Evolutionary conservation across 352 stramenopile species (phyloP).

Genomic region (Globisporangium spiculum): DNA sequence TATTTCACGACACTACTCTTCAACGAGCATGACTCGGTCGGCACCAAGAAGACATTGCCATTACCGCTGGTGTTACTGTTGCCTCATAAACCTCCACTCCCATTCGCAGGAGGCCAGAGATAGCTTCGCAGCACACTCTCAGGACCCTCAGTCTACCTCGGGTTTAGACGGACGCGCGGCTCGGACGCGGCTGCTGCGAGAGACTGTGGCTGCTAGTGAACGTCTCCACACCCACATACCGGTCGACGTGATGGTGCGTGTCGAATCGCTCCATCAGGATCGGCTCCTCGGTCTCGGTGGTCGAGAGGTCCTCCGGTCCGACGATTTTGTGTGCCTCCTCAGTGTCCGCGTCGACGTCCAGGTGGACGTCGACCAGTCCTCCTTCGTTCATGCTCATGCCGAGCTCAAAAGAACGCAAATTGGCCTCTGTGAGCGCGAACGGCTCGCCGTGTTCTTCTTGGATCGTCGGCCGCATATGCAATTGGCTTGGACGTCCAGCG

Average conservation of each 20-base stretch:
- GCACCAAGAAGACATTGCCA: neutral
- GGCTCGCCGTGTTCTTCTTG: constrained; percentile 9
- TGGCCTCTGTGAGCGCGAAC: constrained; percentile 18
- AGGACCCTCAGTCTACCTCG: neutral
- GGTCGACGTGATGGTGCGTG: neutral
- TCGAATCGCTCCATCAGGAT: neutral
- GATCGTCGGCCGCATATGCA: constrained; percentile 4
- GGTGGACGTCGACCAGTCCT: neutral
- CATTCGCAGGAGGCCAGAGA: neutral
- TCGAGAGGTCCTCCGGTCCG: constrained; percentile 3
- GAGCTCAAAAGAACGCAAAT: constrained; percentile 16
- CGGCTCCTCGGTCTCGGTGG: neutral
- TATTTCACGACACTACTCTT: neutral
- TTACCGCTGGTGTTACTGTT: neutral
- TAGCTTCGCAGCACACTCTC: neutral
- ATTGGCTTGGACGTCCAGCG: neutral
- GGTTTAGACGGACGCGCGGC: constrained; percentile 7
- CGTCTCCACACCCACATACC: neutral
- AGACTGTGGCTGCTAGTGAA: neutral
- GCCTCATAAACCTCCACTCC: neutral
- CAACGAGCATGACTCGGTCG: neutral
- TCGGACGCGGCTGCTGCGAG: constrained; percentile 6
- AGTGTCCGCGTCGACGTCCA: neutral
- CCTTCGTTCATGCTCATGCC: constrained; percentile 3
- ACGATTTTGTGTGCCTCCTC: constrained; percentile 9